Evolutionary conservation across 345 rosid genomes (phyloP).

Genomic region (Lumnitzera littorea): DNA sequence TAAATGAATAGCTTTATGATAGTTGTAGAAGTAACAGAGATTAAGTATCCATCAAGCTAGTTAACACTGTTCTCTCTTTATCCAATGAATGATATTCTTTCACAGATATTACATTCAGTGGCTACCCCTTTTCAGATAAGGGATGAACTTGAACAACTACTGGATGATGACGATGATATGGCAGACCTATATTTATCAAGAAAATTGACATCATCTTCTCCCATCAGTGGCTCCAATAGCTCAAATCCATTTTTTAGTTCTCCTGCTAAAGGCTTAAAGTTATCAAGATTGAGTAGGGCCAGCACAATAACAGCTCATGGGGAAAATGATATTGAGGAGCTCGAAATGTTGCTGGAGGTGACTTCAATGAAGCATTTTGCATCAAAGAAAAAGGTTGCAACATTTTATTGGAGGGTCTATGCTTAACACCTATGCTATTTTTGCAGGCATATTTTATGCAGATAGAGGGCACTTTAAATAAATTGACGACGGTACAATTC

Average conservation of each 20-base stretch:
- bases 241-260: slow-evolving; percentile 29
- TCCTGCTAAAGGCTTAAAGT: slow-evolving; percentile 37
- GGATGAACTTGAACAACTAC: slow-evolving; percentile 49
- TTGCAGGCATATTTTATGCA: slow-evolving; percentile 61
- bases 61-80: too few relatives aligned
- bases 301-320: slow-evolving; percentile 29
- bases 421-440: background rate
- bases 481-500: slow-evolving; percentile 38
- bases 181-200: slow-evolving; percentile 51
- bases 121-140: slow-evolving; percentile 21
- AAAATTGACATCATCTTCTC: slow-evolving; percentile 32
- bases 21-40: too few relatives aligned
- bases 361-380: background rate
- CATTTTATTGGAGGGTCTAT: background rate
- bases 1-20: too few relatives aligned
- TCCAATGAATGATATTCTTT: too few relatives aligned
- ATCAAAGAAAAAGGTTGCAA: background rate
- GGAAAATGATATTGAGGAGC: slow-evolving; percentile 56
- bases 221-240: slow-evolving; percentile 29
- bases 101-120: too few relatives aligned
- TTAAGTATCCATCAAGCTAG: too few relatives aligned
- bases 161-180: slow-evolving; percentile 53
- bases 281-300: slow-evolving; percentile 37
- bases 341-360: slow-evolving; percentile 65
- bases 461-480: slow-evolving; percentile 48